Evolutionary conservation across 1,139 yeast genomes (phyloP).

Genomic region (Meyerozyma carpophila): DNA sequence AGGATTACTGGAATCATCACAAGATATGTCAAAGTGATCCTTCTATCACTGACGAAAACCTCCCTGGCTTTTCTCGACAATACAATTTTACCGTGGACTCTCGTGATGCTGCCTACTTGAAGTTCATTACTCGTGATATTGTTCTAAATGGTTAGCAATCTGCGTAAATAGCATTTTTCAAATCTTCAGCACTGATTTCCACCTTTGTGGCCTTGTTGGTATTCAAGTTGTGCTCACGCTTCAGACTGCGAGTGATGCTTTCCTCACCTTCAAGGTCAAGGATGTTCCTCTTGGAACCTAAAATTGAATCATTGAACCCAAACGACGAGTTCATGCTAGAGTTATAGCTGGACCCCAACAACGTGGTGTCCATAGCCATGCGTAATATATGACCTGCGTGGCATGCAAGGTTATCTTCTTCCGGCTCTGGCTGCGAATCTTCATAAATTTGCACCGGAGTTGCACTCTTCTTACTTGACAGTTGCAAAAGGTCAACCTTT

Average conservation of each 20-base stretch:
- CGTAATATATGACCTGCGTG: conserved; percentile 45
- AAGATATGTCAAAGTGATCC: neutral
- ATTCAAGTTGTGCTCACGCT: conserved; percentile 20
- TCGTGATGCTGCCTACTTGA: neutral
- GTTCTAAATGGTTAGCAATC: neutral
- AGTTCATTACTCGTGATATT: conserved; percentile 1
- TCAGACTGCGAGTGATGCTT: conserved; percentile 14
- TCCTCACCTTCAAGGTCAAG: conserved; percentile 16
- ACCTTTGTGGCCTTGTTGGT: conserved; percentile 19
- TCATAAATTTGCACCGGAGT: conserved; percentile 1
- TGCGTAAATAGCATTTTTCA: conserved; percentile 22
- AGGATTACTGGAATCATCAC: neutral
- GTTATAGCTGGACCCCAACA: conserved; percentile 38
- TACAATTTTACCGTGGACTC: conserved; percentile 1
- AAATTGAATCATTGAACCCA: conserved; percentile 29
- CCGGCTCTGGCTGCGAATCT: conserved; percentile 5
- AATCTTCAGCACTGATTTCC: conserved; percentile 35
- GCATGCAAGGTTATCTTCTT: conserved; percentile 38
- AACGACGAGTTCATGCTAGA: conserved; percentile 29
- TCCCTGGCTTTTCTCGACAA: neutral
- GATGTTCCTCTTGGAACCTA: conserved; percentile 14
- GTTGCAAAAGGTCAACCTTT: neutral
- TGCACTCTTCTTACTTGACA: neutral
- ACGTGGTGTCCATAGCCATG: conserved; percentile 47
- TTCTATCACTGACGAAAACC: neutral